phyloP scores from a whole-genome alignment of 1,284 basidiomycete genomes.

The Singerocomus inundabilis region DNA sequence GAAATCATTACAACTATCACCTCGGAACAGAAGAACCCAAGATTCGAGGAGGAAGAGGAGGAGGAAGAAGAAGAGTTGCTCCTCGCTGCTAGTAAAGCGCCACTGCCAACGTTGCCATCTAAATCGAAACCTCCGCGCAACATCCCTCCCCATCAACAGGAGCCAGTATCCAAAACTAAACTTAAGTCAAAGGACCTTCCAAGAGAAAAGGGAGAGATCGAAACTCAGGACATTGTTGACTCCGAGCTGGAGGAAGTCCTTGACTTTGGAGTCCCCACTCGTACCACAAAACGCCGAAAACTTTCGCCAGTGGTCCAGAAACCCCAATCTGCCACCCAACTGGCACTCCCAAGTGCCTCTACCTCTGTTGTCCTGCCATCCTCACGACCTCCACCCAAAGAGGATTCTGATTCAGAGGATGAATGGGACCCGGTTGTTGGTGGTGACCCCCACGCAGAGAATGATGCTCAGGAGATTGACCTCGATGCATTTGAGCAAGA shows the following conservation, averaged over 20 bases:
- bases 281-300: constrained; percentile 40
- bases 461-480: constrained; percentile 46
- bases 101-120: constrained; percentile 22
- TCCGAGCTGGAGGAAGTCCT: constrained; percentile 42
- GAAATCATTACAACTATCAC: constrained; percentile 34
- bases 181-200: constrained; percentile 25
- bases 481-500: constrained; percentile 48
- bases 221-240: constrained; percentile 25
- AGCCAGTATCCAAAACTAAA: constrained; percentile 25
- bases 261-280: constrained; percentile 37
- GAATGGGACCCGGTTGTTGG: constrained; percentile 51
- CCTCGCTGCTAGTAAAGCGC: constrained; percentile 30
- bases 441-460: constrained; percentile 35
- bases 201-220: constrained; percentile 25
- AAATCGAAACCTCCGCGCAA: constrained; percentile 28
- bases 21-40: constrained; percentile 22
- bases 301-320: constrained; percentile 37
- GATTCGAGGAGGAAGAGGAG: constrained; percentile 45
- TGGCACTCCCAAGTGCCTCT: constrained; percentile 45
- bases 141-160: constrained; percentile 26
- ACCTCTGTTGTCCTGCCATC: constrained; percentile 37
- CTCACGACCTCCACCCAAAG: constrained; percentile 24
- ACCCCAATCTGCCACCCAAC: constrained; percentile 30
- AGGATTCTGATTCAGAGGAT: constrained; percentile 50
- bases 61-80: constrained; percentile 47